A percentile compares a stretch with the other conserved stretches of the same genome.
phyloP scores from a whole-genome alignment of 345 rosid species.

The Populus davidiana region DNA sequence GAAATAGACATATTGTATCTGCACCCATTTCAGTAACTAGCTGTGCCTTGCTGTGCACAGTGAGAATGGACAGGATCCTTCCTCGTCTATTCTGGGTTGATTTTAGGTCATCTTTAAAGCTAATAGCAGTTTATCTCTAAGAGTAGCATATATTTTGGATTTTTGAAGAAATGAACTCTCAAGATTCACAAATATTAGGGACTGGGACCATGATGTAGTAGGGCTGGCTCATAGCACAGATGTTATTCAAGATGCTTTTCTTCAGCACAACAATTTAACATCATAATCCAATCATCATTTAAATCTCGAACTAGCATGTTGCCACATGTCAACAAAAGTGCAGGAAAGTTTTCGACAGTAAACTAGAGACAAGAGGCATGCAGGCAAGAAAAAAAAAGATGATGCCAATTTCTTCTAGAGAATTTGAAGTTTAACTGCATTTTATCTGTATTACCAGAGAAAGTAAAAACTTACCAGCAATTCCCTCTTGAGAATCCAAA shows the following conservation, averaged over 20 bases:
- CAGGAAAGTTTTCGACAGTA: background rate
- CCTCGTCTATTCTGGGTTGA: background rate
- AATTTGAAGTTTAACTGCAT: background rate
- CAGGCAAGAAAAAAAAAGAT: background rate
- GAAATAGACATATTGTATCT: background rate
- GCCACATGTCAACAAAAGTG: background rate
- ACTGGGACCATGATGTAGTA: background rate
- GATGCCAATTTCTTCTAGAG: background rate
- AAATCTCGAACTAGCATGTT: background rate
- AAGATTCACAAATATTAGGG: background rate
- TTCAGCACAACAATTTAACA: background rate
- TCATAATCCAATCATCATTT: background rate
- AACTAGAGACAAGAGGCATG: background rate
- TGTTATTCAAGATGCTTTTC: background rate
- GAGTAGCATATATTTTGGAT: background rate
- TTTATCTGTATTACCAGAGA: background rate
- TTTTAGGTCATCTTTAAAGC: background rate
- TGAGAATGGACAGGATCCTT: background rate
- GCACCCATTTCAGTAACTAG: background rate
- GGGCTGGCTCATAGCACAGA: background rate
- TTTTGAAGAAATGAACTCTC: background rate
- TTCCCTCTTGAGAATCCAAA: constrained; percentile 70
- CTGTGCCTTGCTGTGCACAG: background rate
- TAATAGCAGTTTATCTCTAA: background rate
- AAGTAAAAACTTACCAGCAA: constrained; percentile 48